A percentile compares a stretch with the other conserved stretches of the same genome.
Conservation (phyloP, 306 rosid species). For the Ochetophila trinervis region DNA sequence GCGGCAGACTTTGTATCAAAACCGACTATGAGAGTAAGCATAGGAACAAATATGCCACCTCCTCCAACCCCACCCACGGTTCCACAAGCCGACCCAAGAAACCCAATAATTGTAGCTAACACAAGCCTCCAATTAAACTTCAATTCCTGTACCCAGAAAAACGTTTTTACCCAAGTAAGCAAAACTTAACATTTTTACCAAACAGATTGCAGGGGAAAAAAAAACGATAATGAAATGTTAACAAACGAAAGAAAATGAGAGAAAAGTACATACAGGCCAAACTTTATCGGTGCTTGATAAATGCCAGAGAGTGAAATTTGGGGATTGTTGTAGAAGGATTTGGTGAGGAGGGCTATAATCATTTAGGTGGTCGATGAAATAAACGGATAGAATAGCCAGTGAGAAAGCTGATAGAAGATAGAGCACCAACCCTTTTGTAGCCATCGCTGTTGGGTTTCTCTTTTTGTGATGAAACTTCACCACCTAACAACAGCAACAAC, state of each 20-base stretch:
- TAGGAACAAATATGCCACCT: slow-evolving; percentile 95
- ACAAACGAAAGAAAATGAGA: neutral
- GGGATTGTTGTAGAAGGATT: slow-evolving; percentile 15
- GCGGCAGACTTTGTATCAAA: slow-evolving; percentile 94
- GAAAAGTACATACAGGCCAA: slow-evolving; percentile 68
- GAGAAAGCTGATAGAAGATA: slow-evolving; percentile 63
- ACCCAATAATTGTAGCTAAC: slow-evolving; percentile 74
- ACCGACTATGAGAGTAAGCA: slow-evolving; percentile 82
- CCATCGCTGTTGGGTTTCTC: slow-evolving; percentile 26
- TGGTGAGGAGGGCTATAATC: slow-evolving; percentile 4
- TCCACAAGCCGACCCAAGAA: slow-evolving; percentile 88
- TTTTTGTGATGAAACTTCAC: neutral
- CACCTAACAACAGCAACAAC: neutral
- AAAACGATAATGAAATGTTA: neutral
- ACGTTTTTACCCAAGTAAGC: neutral
- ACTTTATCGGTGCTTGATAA: slow-evolving; percentile 27
- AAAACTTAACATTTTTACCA: neutral
- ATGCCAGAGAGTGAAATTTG: slow-evolving; percentile 10
- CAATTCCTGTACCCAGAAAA: slow-evolving; percentile 49
- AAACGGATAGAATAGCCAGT: slow-evolving; percentile 45
- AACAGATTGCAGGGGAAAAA: neutral
- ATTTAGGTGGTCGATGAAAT: slow-evolving; percentile 32
- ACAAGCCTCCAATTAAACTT: slow-evolving; percentile 59
- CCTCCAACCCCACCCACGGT: slow-evolving; percentile 98
- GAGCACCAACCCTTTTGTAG: slow-evolving; percentile 43